Evolutionary conservation across 768 basidiomycete species (phyloP).

Genomic region (Kwoniella sp.): DNA sequence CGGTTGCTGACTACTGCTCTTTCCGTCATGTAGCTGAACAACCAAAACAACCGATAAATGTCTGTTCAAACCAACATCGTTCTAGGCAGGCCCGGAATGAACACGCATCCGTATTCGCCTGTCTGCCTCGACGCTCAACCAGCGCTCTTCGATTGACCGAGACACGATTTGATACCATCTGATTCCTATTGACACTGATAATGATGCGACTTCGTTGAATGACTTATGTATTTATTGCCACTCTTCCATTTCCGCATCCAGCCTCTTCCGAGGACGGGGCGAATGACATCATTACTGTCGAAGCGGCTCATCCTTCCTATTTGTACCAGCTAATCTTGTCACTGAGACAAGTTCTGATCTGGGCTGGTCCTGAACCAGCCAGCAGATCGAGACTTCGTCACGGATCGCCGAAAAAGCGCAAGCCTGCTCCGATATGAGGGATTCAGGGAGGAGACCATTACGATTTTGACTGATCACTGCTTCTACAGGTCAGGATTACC

Average conservation of each 20-base stretch:
- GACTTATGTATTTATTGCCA: conserved; percentile 9
- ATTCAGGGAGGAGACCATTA: conserved; percentile 7
- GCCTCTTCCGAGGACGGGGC: background rate
- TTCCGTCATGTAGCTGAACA: conserved; percentile 36
- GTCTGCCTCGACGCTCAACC: background rate
- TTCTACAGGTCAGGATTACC: background rate
- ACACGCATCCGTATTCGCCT: background rate
- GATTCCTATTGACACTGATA: background rate
- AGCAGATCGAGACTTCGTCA: background rate
- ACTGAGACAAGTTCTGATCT: conserved; percentile 9
- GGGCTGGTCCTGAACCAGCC: conserved; percentile 13
- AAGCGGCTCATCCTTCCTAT: background rate
- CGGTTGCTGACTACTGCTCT: background rate
- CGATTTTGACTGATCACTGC: conserved; percentile 10
- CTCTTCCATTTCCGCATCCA: background rate
- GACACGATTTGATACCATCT: too few relatives aligned
- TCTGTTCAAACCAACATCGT: too few relatives aligned
- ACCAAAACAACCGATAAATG: conserved; percentile 41
- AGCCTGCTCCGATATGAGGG: conserved; percentile 13
- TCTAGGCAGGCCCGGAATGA: too few relatives aligned
- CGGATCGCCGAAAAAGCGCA: background rate
- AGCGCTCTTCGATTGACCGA: too few relatives aligned
- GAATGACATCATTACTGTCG: background rate
- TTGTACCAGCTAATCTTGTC: background rate
- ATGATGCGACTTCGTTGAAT: background rate